Base-by-base conservation (phyloP, 2,329 filamentous ascomycete species). In the Tolypocladium album region DNA sequence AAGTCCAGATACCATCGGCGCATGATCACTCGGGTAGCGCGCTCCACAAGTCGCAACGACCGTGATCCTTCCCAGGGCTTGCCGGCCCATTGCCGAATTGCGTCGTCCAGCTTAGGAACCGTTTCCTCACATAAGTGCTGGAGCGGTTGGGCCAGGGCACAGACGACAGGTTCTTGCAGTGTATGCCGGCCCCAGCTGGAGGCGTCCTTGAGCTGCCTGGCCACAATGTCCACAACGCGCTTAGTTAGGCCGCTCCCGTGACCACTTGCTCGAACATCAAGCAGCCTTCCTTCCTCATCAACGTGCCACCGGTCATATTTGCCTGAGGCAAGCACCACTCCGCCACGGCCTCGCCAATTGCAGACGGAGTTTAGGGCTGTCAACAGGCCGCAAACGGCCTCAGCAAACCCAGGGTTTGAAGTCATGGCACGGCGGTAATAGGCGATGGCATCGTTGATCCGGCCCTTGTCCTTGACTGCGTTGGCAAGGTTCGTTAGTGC, bases 351-450 rank as follows among this genome's bases (percentile, higher is more conserved):
- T 67, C 84, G 83, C 94, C 94, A 99, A 68, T 93, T 89, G 71
- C 94, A 99, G 7, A 99, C 92, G 8, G 94, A 97, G 70, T 97
- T 97, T 58, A 99, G 78, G 1, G 94, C 93, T 61, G 96, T 97
- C 1, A 92, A 92, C 58, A 99, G 81, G 9, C 94, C 94, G 72
- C 94, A 99, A 0, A 99, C 93, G 8, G 94, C 94, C 75, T 99
- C 94, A 1, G 94, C 91, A 75, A 99, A 99, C 40, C 96, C 89
- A 0, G 94, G 93, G 66, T 94, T 99, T n/a, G 92, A 86, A 40
- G 83, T 82, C 12, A 99, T 93, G 45, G 94, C 94, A 64, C 92
- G 85, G 68, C 86, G 90, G 76, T 99, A 99, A 72, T 95, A 97
- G 34, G 79, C 77, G 61, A 99, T 97, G 1, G 94, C 94, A 70